Conservation (phyloP, 768 basidiomycete species). For the Phlebiopsis flavidoalba region DNA sequence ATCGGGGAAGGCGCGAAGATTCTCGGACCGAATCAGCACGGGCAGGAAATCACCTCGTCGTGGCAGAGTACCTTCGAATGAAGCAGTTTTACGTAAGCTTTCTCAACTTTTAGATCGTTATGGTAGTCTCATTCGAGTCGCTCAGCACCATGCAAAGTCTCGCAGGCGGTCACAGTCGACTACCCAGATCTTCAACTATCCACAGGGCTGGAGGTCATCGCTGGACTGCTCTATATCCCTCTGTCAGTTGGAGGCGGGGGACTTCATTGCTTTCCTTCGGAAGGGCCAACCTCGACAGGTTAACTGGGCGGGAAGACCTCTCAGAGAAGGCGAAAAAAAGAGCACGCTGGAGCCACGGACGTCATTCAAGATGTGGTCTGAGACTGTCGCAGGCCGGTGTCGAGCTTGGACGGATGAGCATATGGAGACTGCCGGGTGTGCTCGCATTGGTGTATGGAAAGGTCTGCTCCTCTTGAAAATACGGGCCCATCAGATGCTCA, state of each 20-base stretch:
- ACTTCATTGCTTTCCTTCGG: constrained; percentile 80
- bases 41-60: constrained; percentile 73
- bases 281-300: constrained; percentile 68
- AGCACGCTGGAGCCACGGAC: constrained; percentile 64
- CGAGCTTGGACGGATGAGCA: constrained; percentile 80
- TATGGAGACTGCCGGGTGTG: constrained; percentile 74
- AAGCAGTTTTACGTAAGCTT: constrained; percentile 67
- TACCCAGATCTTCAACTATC: constrained; percentile 67
- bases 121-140: not conserved
- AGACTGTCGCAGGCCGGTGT: constrained; percentile 62
- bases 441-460: constrained; percentile 76
- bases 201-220: constrained; percentile 56
- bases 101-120: not conserved
- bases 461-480: not conserved
- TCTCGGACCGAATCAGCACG: constrained; percentile 62
- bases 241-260: constrained; percentile 65
- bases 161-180: constrained; percentile 61
- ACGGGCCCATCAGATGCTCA: not conserved
- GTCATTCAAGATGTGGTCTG: constrained; percentile 78
- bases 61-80: constrained; percentile 74
- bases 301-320: constrained; percentile 76
- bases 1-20: constrained; percentile 71
- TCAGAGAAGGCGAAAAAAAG: constrained; percentile 33
- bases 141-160: constrained; percentile 62
- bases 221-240: constrained; percentile 73